Conservation (phyloP, 768 basidiomycete species). For the Lactifluus rugatus region DNA sequence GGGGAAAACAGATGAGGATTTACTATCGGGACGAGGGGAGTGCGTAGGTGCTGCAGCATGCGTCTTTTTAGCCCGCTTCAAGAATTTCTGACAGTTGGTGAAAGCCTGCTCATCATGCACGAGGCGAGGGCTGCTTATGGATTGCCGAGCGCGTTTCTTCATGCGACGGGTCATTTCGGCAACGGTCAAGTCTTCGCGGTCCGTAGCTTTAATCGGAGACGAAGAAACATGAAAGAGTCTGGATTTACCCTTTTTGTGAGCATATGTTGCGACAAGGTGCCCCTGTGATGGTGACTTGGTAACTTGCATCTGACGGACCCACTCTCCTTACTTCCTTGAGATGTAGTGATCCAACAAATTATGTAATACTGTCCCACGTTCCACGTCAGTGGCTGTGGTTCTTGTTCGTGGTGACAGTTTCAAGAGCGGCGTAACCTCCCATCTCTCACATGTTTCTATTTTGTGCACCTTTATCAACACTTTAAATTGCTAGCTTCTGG, state of each 20-base stretch:
- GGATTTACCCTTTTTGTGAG: constrained; percentile 4
- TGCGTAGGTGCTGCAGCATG: constrained; percentile 13
- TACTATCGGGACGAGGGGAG: not conserved
- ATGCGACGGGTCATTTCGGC: constrained; percentile 37
- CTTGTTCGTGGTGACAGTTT: not conserved
- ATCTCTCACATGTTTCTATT: not conserved
- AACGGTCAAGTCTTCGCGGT: constrained; percentile 28
- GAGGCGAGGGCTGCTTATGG: constrained; percentile 21
- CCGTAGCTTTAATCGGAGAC: constrained; percentile 24
- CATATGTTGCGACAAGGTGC: constrained; percentile 11
- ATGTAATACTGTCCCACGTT: not conserved
- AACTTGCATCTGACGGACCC: not conserved
- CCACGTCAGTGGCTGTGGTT: not conserved
- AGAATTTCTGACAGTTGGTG: constrained; percentile 20
- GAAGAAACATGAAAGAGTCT: constrained; percentile 13
- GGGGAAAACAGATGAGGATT: not conserved
- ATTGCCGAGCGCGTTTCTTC: constrained; percentile 40
- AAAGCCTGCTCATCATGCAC: not conserved
- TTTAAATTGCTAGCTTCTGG: constrained; percentile 14
- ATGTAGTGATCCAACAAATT: no score
- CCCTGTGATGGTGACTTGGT: not conserved
- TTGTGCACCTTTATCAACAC: not conserved
- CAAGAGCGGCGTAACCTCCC: not conserved
- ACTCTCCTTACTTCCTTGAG: no score
- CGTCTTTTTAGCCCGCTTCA: constrained; percentile 29